phyloP scores from a whole-genome alignment of 441 rosid genomes.

The Sinapis alba region DNA sequence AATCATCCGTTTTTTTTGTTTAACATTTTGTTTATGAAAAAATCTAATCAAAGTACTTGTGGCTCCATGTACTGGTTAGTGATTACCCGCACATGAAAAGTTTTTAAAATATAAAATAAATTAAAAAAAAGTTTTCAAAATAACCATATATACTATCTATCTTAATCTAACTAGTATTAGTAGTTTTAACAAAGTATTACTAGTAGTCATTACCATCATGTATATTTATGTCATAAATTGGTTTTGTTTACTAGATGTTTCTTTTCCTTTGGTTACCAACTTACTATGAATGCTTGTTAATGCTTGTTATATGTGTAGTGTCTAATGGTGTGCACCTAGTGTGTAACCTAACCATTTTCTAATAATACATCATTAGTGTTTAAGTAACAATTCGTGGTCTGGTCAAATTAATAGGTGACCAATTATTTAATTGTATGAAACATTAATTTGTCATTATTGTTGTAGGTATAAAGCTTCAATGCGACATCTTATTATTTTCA shows the following conservation, averaged over 20 bases:
- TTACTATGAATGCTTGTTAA: neutral
- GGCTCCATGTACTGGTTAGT: neutral
- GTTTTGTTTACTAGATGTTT: neutral
- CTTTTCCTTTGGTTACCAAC: neutral
- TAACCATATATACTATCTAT: neutral
- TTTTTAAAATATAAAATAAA: no score
- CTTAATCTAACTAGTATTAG: neutral
- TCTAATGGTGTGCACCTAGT: no score
- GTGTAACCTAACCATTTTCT: neutral
- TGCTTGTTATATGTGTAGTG: no score
- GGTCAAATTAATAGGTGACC: neutral
- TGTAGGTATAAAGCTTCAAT: neutral
- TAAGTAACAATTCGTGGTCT: neutral
- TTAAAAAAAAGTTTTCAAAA: neutral
- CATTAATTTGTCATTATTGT: conserved; percentile 1
- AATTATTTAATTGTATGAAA: neutral
- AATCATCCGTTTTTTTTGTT: neutral
- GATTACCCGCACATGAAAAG: conserved; percentile 8
- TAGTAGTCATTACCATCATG: neutral
- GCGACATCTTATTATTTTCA: neutral
- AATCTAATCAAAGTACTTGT: neutral
- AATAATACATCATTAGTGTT: neutral
- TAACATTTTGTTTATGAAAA: neutral
- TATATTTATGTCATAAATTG: neutral
- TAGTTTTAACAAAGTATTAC: neutral